A percentile compares a stretch with the other conserved stretches of the same genome.
These are phyloP conservation scores for Fusarium drepaniforme DNA, from an alignment of 2,329 filamentous ascomycete genomes.

Conservation along the genomic window DNA sequence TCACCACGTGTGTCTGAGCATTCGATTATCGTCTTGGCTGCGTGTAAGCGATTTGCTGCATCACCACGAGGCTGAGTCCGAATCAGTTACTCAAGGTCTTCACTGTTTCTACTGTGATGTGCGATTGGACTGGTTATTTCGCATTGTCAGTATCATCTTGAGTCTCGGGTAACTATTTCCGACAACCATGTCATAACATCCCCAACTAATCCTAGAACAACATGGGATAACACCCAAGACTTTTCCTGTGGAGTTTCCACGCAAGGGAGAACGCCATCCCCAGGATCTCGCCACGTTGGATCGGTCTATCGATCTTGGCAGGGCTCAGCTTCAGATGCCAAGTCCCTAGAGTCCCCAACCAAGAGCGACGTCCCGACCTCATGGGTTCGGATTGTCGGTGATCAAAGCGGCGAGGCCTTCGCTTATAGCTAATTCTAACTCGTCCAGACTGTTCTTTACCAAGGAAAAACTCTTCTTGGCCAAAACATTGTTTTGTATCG, in stretches of 20 bases:
- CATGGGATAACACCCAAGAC: not conserved
- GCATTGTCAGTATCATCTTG: not conserved
- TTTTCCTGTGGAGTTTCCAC: not conserved
- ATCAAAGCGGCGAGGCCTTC: not conserved
- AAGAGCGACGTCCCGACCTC: not conserved
- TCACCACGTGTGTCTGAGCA: not conserved
- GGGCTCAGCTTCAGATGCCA: not conserved
- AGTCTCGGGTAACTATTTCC: not conserved
- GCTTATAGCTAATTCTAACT: not conserved
- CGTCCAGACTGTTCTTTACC: not conserved
- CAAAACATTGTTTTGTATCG: not conserved
- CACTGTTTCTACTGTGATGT: not conserved
- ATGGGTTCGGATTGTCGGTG: not conserved
- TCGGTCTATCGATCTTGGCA: not conserved
- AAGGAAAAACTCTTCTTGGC: not conserved
- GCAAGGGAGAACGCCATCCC: not conserved
- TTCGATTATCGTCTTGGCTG: not conserved
- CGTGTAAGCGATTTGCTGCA: not conserved
- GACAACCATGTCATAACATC: not conserved
- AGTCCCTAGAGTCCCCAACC: not conserved
- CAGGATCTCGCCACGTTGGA: not conserved
- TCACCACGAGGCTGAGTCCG: not conserved
- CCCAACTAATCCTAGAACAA: not conserved
- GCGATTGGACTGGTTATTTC: not conserved
- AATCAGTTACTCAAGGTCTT: not conserved